These are phyloP conservation scores for Sporothrix curviconia DNA, from an alignment of 2,329 filamentous ascomycete species.

Conservation along the genomic window DNA sequence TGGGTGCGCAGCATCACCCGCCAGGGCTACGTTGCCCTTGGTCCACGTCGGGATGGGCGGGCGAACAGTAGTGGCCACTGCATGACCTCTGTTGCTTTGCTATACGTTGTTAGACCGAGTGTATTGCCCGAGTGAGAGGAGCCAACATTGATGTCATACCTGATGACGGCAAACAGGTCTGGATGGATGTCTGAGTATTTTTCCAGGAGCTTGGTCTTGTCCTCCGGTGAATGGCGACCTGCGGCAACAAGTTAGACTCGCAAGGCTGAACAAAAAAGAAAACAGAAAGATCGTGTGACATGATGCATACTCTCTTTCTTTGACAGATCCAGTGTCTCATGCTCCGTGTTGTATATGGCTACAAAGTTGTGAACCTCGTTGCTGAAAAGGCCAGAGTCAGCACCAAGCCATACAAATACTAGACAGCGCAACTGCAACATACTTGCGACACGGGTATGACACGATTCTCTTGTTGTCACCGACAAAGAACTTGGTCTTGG, in stretches of 20 bases:
- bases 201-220: not conserved
- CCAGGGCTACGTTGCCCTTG: not conserved
- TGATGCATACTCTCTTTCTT: slow-evolving; percentile 1
- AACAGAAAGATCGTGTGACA: not conserved
- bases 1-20: slow-evolving; percentile 1
- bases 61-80: not conserved
- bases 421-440: not conserved
- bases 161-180: not conserved
- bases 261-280: not conserved
- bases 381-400: not conserved
- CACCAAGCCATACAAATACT: too few species aligned
- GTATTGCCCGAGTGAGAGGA: too few species aligned
- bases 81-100: slow-evolving; percentile 4
- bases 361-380: slow-evolving; percentile 3
- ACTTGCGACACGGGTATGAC: slow-evolving; percentile 1
- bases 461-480: slow-evolving; percentile 3
- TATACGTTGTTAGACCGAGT: not conserved
- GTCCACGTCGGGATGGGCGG: not conserved
- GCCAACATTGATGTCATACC: not conserved
- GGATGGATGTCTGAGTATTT: slow-evolving; percentile 4
- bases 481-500: slow-evolving; percentile 3
- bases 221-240: not conserved
- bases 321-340: not conserved
- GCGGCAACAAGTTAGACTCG: too few species aligned
- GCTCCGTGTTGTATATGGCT: slow-evolving; percentile 1